Evolutionary conservation across 257 asterid genomes (phyloP).

Genomic region (Salvia miltiorrhiza): DNA sequence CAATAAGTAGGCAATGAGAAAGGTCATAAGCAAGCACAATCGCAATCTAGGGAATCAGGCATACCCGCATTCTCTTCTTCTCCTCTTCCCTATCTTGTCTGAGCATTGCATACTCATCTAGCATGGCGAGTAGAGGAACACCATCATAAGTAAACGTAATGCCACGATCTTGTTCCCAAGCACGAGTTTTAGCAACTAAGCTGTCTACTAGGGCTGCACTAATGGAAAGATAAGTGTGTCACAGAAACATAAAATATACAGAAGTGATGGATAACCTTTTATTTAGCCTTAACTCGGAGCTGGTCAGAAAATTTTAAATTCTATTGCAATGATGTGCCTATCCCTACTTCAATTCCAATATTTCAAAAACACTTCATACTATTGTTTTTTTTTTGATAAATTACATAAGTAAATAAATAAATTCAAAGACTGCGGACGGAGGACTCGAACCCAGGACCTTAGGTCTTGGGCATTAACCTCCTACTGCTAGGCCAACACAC

Average conservation of each 20-base stretch:
- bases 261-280: too few species aligned
- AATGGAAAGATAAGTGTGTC: neutral
- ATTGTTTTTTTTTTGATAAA: too few species aligned
- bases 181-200: conserved; percentile 78
- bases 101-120: conserved; percentile 93
- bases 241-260: neutral
- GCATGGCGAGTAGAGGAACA: conserved; percentile 97
- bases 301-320: neutral
- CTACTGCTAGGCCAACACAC: too few species aligned
- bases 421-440: too few species aligned
- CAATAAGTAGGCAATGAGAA: neutral
- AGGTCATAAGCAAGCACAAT: neutral
- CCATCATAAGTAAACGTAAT: conserved; percentile 84
- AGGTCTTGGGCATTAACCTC: too few species aligned
- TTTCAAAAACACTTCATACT: neutral
- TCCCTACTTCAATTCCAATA: neutral
- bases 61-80: conserved; percentile 91
- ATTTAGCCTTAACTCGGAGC: too few species aligned
- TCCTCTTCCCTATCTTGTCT: conserved; percentile 97
- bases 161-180: conserved; percentile 93
- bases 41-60: conserved; percentile 5
- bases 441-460: too few species aligned
- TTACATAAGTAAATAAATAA: too few species aligned
- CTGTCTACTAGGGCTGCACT: conserved; percentile 84
- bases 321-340: neutral